Evolutionary conservation across 2,329 filamentous ascomycete genomes (phyloP).

Genomic region (Ascomycota sp.): DNA sequence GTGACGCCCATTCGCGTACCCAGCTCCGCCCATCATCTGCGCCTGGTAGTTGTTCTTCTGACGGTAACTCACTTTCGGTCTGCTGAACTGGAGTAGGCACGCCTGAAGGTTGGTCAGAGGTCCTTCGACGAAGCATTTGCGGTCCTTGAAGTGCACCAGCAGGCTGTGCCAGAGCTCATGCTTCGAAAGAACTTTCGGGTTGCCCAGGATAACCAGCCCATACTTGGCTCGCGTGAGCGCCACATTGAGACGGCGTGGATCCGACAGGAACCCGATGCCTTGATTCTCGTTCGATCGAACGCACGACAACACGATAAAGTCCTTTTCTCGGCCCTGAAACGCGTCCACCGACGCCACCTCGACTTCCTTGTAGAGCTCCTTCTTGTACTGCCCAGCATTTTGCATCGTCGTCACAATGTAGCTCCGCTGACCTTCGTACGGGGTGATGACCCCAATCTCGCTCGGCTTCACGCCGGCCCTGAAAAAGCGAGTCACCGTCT

Average conservation of each 20-base stretch:
- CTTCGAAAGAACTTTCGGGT: conserved; percentile 93
- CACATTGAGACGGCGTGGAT: conserved; percentile 91
- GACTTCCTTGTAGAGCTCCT: conserved; percentile 95
- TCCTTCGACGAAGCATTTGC: conserved; percentile 87
- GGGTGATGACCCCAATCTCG: conserved; percentile 94
- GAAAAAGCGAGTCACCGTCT: conserved; percentile 96
- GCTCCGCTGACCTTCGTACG: conserved; percentile 93
- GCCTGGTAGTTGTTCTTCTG: conserved; percentile 61
- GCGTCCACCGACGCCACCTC: conserved; percentile 97
- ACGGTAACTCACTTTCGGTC: conserved; percentile 81
- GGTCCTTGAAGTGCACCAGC: conserved; percentile 89
- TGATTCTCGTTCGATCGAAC: conserved; percentile 98
- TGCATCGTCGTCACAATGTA: conserved; percentile 99
- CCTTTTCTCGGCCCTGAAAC: conserved; percentile 96
- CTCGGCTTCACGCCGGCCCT: conserved; percentile 89
- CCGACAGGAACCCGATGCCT: conserved; percentile 95
- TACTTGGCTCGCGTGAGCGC: conserved; percentile 94
- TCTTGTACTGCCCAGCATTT: conserved; percentile 89
- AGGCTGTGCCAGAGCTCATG: conserved; percentile 96
- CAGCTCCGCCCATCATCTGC: conserved; percentile 36
- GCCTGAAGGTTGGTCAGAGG: conserved; percentile 91
- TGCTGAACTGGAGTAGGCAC: conserved; percentile 83
- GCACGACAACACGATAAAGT: conserved; percentile 94
- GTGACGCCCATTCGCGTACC: conserved; percentile 19
- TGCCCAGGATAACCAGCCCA: conserved; percentile 86